These are phyloP conservation scores for Nematocida ausubeli DNA, from an alignment of 371 early-diverging fungal species.

Conservation along the genomic window DNA sequence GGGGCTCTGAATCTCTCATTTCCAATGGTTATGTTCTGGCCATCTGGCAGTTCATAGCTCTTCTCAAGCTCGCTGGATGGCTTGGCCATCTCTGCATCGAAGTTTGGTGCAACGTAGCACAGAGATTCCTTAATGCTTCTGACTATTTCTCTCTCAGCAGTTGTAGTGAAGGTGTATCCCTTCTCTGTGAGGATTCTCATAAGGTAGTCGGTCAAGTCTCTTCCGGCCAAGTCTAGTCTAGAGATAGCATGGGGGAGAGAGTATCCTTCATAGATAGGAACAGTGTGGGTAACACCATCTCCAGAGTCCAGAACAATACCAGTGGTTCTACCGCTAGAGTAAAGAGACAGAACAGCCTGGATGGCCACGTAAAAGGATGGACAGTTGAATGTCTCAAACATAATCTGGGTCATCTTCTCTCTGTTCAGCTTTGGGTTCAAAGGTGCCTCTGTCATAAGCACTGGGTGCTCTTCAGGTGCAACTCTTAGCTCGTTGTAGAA, in stretches of 20 bases:
- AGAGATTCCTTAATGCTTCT: conserved; percentile 99
- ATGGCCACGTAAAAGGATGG: conserved; percentile 98
- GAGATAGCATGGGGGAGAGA: conserved; percentile 92
- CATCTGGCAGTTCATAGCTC: conserved; percentile 97
- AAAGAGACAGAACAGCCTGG: conserved; percentile 90
- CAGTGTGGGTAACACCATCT: conserved; percentile 99
- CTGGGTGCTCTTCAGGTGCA: conserved; percentile 91
- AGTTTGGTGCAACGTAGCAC: conserved; percentile 95
- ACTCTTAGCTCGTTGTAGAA: conserved; percentile 81
- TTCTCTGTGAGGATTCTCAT: conserved; percentile 93
- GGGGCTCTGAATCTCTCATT: conserved; percentile 95
- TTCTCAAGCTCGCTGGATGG: conserved; percentile 73
- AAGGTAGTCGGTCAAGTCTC: conserved; percentile 94
- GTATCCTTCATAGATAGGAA: conserved; percentile 99
- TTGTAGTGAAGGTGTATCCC: conserved; percentile 93
- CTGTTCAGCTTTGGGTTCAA: conserved; percentile 99
- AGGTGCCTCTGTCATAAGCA: conserved; percentile 95
- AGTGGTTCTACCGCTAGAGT: conserved; percentile 98
- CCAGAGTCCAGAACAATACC: conserved; percentile 99
- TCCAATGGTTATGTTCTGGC: conserved; percentile 92
- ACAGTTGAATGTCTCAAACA: conserved; percentile 98
- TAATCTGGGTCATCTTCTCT: conserved; percentile 99
- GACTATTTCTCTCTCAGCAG: conserved; percentile 98
- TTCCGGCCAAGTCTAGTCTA: conserved; percentile 86
- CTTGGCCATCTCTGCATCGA: conserved; percentile 93